phyloP scores from a whole-genome alignment of 2,329 filamentous ascomycete species.

The Aspergillus sp. region DNA sequence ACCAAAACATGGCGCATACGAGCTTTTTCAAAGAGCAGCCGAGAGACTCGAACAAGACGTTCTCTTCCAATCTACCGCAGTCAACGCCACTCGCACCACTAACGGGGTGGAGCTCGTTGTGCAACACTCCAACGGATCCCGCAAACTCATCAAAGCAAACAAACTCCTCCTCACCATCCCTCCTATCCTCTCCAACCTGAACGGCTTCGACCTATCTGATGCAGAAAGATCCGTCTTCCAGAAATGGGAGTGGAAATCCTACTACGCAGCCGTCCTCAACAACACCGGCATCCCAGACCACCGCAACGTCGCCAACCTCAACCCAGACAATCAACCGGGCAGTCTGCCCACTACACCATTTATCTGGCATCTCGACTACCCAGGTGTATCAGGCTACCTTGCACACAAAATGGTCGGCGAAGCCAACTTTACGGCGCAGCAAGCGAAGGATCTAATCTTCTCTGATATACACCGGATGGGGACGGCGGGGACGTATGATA shows the following conservation, averaged over 20 bases:
- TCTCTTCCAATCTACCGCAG: constrained; percentile 19
- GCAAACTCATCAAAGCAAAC: constrained; percentile 31
- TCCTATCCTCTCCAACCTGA: constrained; percentile 31
- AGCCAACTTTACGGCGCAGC: constrained; percentile 17
- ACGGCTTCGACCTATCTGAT: constrained; percentile 30
- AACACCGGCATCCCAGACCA: constrained; percentile 33
- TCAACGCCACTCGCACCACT: constrained; percentile 11
- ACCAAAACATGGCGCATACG: constrained; percentile 12
- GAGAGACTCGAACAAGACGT: constrained; percentile 18
- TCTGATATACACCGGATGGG: constrained; percentile 13
- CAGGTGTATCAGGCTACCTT: constrained; percentile 7
- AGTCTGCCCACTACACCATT: constrained; percentile 17
- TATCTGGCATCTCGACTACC: constrained; percentile 6
- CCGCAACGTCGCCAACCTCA: constrained; percentile 20
- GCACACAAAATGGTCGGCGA: constrained; percentile 8
- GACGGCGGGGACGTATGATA: constrained; percentile 4
- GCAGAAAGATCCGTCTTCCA: constrained; percentile 33
- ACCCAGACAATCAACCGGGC: constrained; percentile 18
- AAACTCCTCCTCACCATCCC: constrained; percentile 42
- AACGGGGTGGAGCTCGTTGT: constrained; percentile 22
- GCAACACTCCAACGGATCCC: constrained; percentile 21
- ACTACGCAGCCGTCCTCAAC: constrained; percentile 35
- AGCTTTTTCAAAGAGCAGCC: constrained; percentile 17
- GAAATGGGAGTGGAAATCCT: constrained; percentile 33
- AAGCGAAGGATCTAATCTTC: constrained; percentile 4